phyloP scores from a whole-genome alignment of 139 green algal genomes.

The Volvox reticuliferus region DNA sequence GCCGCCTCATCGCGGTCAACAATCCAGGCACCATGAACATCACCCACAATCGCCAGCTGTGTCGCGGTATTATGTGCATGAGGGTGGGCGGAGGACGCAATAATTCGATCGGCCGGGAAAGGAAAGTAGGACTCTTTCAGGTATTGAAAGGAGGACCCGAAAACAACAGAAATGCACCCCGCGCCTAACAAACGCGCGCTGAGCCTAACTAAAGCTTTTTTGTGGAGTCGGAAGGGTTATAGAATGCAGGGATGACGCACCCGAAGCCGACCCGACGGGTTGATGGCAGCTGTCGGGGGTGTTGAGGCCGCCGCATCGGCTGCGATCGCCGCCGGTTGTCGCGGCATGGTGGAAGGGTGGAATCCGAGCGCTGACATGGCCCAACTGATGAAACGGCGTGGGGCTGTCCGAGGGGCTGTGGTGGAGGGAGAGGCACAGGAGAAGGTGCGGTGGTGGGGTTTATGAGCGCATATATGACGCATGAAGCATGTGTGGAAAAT shows the following conservation, averaged over 20 bases:
- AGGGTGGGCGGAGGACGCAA: neutral
- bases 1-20: slow-evolving; percentile 59
- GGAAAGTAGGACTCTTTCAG: neutral
- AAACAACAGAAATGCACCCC: neutral
- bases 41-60: slow-evolving; percentile 64
- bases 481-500: too few relatives aligned
- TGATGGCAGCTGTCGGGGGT: neutral
- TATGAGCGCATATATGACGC: too few relatives aligned
- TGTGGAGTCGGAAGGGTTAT: neutral
- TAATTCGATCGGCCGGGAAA: neutral
- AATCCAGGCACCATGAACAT: slow-evolving; percentile 78
- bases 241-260: neutral
- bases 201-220: too few relatives aligned
- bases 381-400: neutral
- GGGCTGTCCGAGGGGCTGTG: too few relatives aligned
- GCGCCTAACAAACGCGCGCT: neutral
- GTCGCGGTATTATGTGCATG: neutral
- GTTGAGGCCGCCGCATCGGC: neutral
- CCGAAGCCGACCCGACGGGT: neutral
- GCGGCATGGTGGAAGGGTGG: neutral
- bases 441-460: too few relatives aligned
- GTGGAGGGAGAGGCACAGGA: too few relatives aligned
- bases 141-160: neutral
- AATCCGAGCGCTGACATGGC: neutral
- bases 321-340: neutral